These are phyloP conservation scores for Nemania abortiva DNA, from an alignment of 2,329 filamentous ascomycete species.

Conservation along the genomic window DNA sequence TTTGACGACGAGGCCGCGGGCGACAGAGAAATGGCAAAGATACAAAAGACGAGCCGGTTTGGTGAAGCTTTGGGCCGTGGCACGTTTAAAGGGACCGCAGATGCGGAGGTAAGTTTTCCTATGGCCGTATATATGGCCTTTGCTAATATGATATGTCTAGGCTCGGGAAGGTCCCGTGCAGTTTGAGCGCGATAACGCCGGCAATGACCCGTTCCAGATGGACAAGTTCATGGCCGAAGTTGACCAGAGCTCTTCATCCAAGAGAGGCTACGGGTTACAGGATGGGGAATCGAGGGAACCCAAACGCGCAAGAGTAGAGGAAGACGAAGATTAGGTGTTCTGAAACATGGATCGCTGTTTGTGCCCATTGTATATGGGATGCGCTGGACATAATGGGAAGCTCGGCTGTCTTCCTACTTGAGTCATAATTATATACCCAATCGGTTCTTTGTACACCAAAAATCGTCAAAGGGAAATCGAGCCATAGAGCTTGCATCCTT, in stretches of 20 bases:
- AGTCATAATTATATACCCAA: neutral
- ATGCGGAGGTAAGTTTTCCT: conserved; percentile 75
- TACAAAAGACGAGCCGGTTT: conserved; percentile 87
- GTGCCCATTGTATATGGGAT: neutral
- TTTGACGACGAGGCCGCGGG: conserved; percentile 83
- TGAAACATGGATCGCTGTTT: conserved; percentile 15
- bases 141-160: conserved; percentile 58
- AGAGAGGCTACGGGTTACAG: conserved; percentile 82
- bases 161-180: conserved; percentile 91
- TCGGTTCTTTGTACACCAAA: neutral
- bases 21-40: conserved; percentile 85
- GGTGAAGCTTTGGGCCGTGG: conserved; percentile 87
- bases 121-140: conserved; percentile 15
- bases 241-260: conserved; percentile 69
- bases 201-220: conserved; percentile 88
- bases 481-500: neutral
- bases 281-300: conserved; percentile 69
- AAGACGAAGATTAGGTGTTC: conserved; percentile 61
- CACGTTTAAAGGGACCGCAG: conserved; percentile 88
- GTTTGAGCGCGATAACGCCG: conserved; percentile 84
- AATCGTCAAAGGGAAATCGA: neutral
- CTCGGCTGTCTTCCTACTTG: neutral
- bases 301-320: conserved; percentile 84
- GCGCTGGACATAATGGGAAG: neutral
- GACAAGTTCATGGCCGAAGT: conserved; percentile 92